Evolutionary conservation across 1,284 basidiomycete genomes (phyloP).

Genomic region (Retiboletus fuscus): DNA sequence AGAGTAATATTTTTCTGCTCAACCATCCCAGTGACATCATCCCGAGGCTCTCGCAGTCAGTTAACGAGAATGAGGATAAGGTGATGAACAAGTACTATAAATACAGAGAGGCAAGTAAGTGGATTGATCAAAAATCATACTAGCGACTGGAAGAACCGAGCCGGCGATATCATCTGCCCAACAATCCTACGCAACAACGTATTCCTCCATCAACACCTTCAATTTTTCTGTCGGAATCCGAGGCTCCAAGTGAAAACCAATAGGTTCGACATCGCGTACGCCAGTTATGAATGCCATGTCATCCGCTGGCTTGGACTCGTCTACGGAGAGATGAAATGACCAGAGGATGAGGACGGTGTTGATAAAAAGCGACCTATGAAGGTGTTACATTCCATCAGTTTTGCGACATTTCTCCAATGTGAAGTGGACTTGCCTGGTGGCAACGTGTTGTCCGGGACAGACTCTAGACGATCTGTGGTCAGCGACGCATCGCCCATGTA

Average conservation of each 20-base stretch:
- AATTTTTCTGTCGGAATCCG: constrained; percentile 20
- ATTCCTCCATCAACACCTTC: constrained; percentile 22
- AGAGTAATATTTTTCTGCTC: too few species aligned
- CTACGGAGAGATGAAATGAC: constrained; percentile 27
- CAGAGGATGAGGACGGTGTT: constrained; percentile 27
- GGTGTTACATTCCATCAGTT: background rate
- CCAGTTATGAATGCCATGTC: constrained; percentile 25
- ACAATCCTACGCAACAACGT: background rate
- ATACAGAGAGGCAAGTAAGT: background rate
- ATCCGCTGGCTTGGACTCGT: constrained; percentile 25
- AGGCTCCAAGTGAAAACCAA: constrained; percentile 22
- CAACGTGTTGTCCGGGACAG: constrained; percentile 34
- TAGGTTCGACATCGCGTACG: background rate
- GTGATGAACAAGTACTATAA: background rate
- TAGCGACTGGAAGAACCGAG: too few species aligned
- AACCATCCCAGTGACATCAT: too few species aligned
- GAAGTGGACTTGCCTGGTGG: constrained; percentile 15
- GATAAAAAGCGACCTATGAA: constrained; percentile 32
- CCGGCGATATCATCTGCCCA: background rate
- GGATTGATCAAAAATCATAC: background rate
- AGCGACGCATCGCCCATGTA: background rate
- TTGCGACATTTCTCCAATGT: background rate
- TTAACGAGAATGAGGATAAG: background rate
- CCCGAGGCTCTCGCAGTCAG: too few species aligned
- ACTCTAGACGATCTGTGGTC: constrained; percentile 13